phyloP scores from a whole-genome alignment of 2,329 filamentous ascomycete species.

The Claviceps sp. region DNA sequence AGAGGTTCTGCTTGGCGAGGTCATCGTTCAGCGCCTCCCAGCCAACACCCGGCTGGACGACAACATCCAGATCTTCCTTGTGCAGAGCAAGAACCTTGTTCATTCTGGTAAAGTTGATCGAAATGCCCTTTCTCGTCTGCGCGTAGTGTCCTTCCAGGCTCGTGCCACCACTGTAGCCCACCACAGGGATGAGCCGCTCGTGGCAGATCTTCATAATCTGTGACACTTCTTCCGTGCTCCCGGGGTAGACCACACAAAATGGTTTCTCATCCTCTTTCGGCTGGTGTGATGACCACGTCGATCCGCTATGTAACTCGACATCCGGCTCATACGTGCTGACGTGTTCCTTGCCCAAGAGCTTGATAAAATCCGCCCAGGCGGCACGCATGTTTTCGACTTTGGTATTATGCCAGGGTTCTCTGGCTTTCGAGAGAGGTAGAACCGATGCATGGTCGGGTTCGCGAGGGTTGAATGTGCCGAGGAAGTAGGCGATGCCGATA shows the following conservation, averaged over 20 bases:
- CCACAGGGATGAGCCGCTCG: slow-evolving; percentile 66
- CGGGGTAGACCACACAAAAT: slow-evolving; percentile 65
- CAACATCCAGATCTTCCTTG: slow-evolving; percentile 62
- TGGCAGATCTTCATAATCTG: slow-evolving; percentile 83
- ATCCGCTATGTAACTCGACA: slow-evolving; percentile 42
- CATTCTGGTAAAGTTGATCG: slow-evolving; percentile 79
- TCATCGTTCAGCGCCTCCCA: slow-evolving; percentile 80
- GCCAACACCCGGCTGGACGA: slow-evolving; percentile 69
- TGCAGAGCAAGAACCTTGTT: slow-evolving; percentile 66
- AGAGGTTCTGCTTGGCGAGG: slow-evolving; percentile 58
- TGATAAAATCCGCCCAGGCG: slow-evolving; percentile 55
- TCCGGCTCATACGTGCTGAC: slow-evolving; percentile 47
- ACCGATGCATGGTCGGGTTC: slow-evolving; percentile 42
- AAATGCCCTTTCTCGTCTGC: slow-evolving; percentile 69
- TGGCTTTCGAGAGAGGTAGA: slow-evolving; percentile 38
- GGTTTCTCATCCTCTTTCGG: slow-evolving; percentile 34
- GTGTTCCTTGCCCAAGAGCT: slow-evolving; percentile 49
- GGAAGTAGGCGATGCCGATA: slow-evolving; percentile 40
- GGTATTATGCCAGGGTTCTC: slow-evolving; percentile 41
- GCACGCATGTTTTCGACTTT: slow-evolving; percentile 52
- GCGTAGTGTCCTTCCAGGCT: slow-evolving; percentile 83
- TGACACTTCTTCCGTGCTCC: slow-evolving; percentile 70
- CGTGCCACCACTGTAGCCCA: slow-evolving; percentile 76
- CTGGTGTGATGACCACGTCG: slow-evolving; percentile 50
- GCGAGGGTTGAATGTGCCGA: slow-evolving; percentile 42